Evolutionary conservation across 163 green algal species (phyloP).

Genomic region (Chlamydomonas reinhardtii): DNA sequence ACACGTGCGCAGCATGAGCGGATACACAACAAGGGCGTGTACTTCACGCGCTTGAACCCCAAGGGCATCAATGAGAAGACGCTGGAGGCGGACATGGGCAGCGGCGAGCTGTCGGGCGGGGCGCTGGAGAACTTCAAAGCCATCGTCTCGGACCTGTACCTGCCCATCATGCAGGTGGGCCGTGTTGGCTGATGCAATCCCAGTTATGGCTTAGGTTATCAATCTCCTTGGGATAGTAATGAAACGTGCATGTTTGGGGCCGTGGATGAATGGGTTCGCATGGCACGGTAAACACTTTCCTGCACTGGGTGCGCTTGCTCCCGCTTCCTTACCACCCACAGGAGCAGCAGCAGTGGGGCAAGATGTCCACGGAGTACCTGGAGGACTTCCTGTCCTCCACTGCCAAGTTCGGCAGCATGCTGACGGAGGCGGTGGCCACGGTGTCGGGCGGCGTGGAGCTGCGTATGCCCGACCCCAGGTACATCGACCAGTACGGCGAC

Average conservation of each 20-base stretch:
- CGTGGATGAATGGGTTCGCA: no score
- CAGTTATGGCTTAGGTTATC: no score
- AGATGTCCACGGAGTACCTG: slow-evolving; percentile 49
- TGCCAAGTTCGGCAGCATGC: slow-evolving; percentile 75
- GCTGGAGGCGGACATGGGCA: slow-evolving; percentile 74
- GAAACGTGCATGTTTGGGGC: no score
- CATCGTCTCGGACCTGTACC: slow-evolving; percentile 82
- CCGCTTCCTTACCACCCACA: no score
- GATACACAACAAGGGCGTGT: slow-evolving; percentile 77
- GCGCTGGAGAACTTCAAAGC: slow-evolving; percentile 78
- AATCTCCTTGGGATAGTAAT: no score
- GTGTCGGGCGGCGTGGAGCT: slow-evolving; percentile 80
- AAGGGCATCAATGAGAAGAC: slow-evolving; percentile 82
- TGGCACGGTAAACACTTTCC: no score
- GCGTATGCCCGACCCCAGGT: slow-evolving; percentile 73
- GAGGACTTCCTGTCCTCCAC: slow-evolving; percentile 56
- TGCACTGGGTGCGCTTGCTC: no score
- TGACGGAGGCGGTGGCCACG: slow-evolving; percentile 81
- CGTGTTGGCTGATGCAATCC: no score
- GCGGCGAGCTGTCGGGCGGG: slow-evolving; percentile 67
- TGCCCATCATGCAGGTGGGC: slow-evolving; percentile 76
- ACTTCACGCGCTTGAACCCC: slow-evolving; percentile 78
- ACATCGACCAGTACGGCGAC: slow-evolving; percentile 64
- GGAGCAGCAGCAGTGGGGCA: slow-evolving; percentile 60
- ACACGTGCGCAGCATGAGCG: slow-evolving; percentile 62